A percentile compares a stretch with the other conserved stretches of the same genome.
Conservation (phyloP, 768 basidiomycete genomes). For the Lactarius quietus region DNA sequence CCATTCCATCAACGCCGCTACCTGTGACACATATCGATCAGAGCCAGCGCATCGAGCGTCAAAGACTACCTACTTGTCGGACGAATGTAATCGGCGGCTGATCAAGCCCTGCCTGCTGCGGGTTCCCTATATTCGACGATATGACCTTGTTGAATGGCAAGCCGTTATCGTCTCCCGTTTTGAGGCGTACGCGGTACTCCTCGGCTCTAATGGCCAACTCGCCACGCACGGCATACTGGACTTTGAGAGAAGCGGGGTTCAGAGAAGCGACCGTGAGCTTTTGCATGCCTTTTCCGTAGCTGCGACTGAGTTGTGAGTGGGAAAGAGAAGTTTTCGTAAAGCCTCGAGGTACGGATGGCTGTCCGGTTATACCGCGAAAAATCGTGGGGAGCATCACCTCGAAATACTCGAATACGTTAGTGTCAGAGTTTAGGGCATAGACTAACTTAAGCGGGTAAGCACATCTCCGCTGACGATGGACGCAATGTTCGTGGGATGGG, state of each 20-base stretch:
- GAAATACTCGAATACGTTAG: too few relatives aligned
- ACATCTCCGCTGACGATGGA: not conserved
- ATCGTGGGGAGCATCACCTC: slow-evolving; percentile 1
- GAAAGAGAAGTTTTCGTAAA: not conserved
- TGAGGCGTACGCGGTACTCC: slow-evolving; percentile 67
- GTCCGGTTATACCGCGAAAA: not conserved
- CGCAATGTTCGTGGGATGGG: not conserved
- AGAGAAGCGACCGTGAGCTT: slow-evolving; percentile 64
- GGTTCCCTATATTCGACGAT: slow-evolving; percentile 96
- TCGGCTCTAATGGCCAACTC: slow-evolving; percentile 96
- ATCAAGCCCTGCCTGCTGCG: slow-evolving; percentile 92
- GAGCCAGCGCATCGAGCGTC: not conserved
- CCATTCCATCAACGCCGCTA: slow-evolving; percentile 90
- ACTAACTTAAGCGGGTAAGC: not conserved
- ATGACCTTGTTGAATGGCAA: slow-evolving; percentile 89
- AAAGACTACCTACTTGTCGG: slow-evolving; percentile 67
- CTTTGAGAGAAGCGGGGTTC: slow-evolving; percentile 81
- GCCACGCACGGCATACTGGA: slow-evolving; percentile 96
- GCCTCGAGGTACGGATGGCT: slow-evolving; percentile 5
- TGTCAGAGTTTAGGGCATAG: not conserved
- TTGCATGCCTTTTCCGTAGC: slow-evolving; percentile 27
- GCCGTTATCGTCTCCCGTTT: slow-evolving; percentile 44
- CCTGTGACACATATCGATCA: slow-evolving; percentile 40
- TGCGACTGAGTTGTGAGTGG: not conserved
- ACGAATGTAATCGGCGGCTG: slow-evolving; percentile 91